Percentiles rank a stretch among this genome's conserved stretches.
Evolutionary conservation across 2,329 filamentous ascomycete genomes (phyloP).

Genomic region (Paraphaeosphaeria minitans): DNA sequence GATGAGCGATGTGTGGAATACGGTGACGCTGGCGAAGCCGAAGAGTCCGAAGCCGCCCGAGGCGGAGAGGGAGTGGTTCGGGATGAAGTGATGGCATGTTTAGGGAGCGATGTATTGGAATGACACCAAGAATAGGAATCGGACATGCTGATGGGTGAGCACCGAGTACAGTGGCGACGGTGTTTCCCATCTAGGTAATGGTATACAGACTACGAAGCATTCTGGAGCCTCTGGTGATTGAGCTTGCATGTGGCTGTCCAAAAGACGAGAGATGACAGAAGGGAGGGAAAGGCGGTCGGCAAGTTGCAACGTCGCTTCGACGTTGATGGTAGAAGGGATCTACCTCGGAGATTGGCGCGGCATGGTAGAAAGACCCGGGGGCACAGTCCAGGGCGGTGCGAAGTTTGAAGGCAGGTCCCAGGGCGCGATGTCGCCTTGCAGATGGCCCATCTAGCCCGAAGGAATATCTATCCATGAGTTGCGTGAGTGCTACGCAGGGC

Average conservation of each 20-base stretch:
- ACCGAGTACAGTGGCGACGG: conserved; percentile 4
- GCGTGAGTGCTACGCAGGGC: conserved; percentile 28
- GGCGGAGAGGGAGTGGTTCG: background rate
- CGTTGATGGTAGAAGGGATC: conserved; percentile 1
- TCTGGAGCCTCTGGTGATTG: background rate
- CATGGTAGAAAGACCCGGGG: background rate
- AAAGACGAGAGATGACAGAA: background rate
- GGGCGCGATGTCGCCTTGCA: background rate
- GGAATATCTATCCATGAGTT: conserved; percentile 16
- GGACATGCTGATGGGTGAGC: background rate
- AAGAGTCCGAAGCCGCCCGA: background rate
- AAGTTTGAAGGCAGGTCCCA: background rate
- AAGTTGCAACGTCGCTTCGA: conserved; percentile 6
- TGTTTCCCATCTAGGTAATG: conserved; percentile 23
- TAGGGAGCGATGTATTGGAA: background rate
- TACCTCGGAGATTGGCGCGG: conserved; percentile 7
- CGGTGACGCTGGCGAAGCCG: conserved; percentile 4
- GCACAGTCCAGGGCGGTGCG: conserved; percentile 2
- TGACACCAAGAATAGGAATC: conserved; percentile 1
- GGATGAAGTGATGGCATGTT: background rate
- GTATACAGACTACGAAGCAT: background rate
- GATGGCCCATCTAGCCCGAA: conserved; percentile 10
- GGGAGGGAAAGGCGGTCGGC: background rate
- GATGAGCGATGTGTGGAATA: conserved; percentile 9
- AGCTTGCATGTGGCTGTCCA: background rate